phyloP scores from a whole-genome alignment of 805 yeast genomes.

The Naumovozyma dairenensis region DNA sequence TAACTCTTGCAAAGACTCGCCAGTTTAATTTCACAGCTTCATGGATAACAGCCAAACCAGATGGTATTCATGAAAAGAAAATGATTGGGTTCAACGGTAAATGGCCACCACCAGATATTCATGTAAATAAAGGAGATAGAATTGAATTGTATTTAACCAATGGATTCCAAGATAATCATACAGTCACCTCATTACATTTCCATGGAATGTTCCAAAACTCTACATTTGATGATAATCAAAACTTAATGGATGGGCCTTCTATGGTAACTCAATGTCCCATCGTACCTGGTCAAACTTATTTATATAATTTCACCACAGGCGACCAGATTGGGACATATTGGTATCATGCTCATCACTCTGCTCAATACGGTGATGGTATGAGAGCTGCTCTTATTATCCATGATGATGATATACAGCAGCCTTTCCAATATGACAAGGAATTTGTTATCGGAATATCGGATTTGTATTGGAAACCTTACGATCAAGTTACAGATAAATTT shows the following conservation, averaged over 20 bases:
- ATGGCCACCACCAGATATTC: slow-evolving; percentile 68
- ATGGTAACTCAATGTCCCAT: slow-evolving; percentile 76
- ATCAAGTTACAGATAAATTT: slow-evolving; percentile 38
- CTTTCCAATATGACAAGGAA: slow-evolving; percentile 57
- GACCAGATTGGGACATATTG: slow-evolving; percentile 71
- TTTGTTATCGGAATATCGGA: slow-evolving; percentile 48
- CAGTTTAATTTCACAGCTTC: slow-evolving; percentile 46
- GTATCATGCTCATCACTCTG: slow-evolving; percentile 74
- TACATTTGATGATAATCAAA: slow-evolving; percentile 30
- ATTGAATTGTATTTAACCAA: slow-evolving; percentile 52
- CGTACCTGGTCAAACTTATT: slow-evolving; percentile 52
- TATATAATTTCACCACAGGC: slow-evolving; percentile 60
- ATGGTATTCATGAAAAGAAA: slow-evolving; percentile 44
- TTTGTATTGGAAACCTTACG: slow-evolving; percentile 49
- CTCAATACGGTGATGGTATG: slow-evolving; percentile 72
- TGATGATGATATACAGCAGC: slow-evolving; percentile 41
- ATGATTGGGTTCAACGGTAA: slow-evolving; percentile 59
- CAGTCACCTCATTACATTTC: slow-evolving; percentile 58
- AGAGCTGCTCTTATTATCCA: slow-evolving; percentile 61
- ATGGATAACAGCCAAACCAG: slow-evolving; percentile 59
- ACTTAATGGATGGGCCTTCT: slow-evolving; percentile 71
- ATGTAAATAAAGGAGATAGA: slow-evolving; percentile 55
- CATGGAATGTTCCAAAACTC: slow-evolving; percentile 69
- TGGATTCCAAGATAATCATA: slow-evolving; percentile 37
- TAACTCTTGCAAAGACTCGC: slow-evolving; percentile 37